phyloP scores from a whole-genome alignment of 495 filamentous ascomycete genomes.

The Xylaria venustula region DNA sequence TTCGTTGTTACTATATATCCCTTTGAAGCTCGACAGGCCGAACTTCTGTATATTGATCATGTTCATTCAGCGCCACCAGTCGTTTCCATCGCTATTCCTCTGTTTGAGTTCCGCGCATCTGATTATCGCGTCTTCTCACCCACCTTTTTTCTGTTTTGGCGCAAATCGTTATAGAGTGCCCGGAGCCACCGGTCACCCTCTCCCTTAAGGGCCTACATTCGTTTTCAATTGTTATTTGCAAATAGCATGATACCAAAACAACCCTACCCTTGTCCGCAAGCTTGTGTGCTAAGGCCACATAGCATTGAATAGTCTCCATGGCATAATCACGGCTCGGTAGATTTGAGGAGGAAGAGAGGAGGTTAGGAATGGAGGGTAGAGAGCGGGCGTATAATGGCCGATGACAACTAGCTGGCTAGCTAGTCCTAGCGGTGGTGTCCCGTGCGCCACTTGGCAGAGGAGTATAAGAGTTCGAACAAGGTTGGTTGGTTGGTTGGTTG shows the following conservation, averaged over 20 bases:
- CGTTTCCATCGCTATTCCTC: not conserved
- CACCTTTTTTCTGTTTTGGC: too few relatives aligned
- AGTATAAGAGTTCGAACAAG: not conserved
- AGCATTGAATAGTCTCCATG: not conserved
- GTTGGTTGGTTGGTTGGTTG: not conserved
- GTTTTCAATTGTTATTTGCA: not conserved
- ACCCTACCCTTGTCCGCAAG: not conserved
- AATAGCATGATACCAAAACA: constrained; percentile 9
- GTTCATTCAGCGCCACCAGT: not conserved
- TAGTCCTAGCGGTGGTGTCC: not conserved
- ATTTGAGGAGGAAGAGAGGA: not conserved
- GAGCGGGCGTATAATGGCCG: not conserved
- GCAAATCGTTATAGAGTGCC: constrained; percentile 9
- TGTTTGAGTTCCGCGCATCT: not conserved
- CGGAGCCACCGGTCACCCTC: constrained; percentile 5
- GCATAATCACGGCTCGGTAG: not conserved
- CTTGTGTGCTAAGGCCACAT: not conserved
- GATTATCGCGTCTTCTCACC: not conserved
- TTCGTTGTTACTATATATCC: not conserved
- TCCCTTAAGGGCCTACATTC: not conserved
- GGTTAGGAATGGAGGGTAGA: not conserved
- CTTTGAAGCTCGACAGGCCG: not conserved
- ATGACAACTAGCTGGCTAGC: too few relatives aligned
- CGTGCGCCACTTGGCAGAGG: not conserved
- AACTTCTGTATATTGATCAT: constrained; percentile 3